phyloP scores from a whole-genome alignment of 495 filamentous ascomycete genomes.

The Neurospora sp. region DNA sequence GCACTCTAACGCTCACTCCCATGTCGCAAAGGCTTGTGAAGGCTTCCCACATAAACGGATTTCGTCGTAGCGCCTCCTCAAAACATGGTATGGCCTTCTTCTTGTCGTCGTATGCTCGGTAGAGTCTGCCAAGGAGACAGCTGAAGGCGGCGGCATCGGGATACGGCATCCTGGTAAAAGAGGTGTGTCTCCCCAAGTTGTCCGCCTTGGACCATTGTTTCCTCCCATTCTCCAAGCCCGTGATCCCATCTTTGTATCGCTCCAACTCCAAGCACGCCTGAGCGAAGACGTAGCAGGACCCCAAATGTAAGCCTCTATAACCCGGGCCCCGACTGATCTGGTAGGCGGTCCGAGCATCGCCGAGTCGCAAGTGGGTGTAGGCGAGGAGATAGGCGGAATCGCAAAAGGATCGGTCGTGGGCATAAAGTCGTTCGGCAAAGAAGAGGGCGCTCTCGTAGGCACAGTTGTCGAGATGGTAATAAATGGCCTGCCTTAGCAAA shows the following conservation, averaged over 20 bases:
- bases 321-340: conserved; percentile 58
- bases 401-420: conserved; percentile 65
- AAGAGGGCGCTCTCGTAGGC: conserved; percentile 82
- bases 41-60: conserved; percentile 98
- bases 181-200: conserved; percentile 61
- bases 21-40: conserved; percentile 60
- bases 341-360: conserved; percentile 55
- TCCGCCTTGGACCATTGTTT: conserved; percentile 60
- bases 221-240: conserved; percentile 66
- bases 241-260: conserved; percentile 67
- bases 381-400: conserved; percentile 78
- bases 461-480: conserved; percentile 90
- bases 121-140: conserved; percentile 80
- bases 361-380: conserved; percentile 71
- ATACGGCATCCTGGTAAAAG: conserved; percentile 58
- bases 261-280: conserved; percentile 76
- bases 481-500: conserved; percentile 75
- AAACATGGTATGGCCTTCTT: conserved; percentile 75
- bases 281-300: conserved; percentile 85
- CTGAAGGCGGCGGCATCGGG: conserved; percentile 77
- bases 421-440: conserved; percentile 74
- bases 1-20: conserved; percentile 66
- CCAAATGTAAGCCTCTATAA: conserved; percentile 60
- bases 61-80: conserved; percentile 76
- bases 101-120: conserved; percentile 66